Evolutionary conservation across 352 stramenopile genomes (phyloP), one percentile per base, ranked within the genome.

Genomic region (Globisporangium alternatum): DNA sequence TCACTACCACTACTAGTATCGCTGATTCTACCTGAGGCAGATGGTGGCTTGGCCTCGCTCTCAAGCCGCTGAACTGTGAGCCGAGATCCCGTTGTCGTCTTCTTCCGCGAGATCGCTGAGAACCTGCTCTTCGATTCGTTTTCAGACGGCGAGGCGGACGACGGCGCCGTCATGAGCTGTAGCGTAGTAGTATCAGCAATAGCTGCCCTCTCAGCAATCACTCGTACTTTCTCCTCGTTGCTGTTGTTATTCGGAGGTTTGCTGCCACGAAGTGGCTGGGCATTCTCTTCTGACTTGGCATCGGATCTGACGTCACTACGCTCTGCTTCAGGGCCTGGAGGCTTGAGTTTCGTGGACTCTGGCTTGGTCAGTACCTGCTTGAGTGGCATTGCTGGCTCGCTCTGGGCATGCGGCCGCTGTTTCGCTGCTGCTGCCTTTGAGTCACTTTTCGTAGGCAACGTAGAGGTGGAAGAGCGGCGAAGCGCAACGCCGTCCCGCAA

Each of bases 401-500:
- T 68, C 39, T 64, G 62, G 4, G 62, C 55, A 10, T 68, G 62
- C 1, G 62, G 47, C 22, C 47, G 60, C 47, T 48, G 43, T 39
- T 33, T 43, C 4, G 56, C 28, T 41, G 35, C 5, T 51, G n/a
- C n/a, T 44, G 12, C 15, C 28, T 52, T 62, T 8, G 19, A 33
- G 13, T 6, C 7, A 21, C 48, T 45, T 13, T 15, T 45, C 22
- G 17, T 13, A 13, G 56, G 17, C 3, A 65, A 13, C 7, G 10
- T 51, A 5, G 48, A 45, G 5, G 49, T 75, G 35, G 54, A 72
- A 1, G 68, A 71, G 0, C 70, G 71, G 5, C 70, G 73, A 17
- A 86, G 66, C 10, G 56, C 52, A 2, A 82, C 72, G 7, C 71
- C 76, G 30, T 86, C 80, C 48, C 83, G 80, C n/a, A 89, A 39